Evolutionary conservation across 768 basidiomycete genomes (phyloP).

Genomic region (Fibroporia radiculosa): DNA sequence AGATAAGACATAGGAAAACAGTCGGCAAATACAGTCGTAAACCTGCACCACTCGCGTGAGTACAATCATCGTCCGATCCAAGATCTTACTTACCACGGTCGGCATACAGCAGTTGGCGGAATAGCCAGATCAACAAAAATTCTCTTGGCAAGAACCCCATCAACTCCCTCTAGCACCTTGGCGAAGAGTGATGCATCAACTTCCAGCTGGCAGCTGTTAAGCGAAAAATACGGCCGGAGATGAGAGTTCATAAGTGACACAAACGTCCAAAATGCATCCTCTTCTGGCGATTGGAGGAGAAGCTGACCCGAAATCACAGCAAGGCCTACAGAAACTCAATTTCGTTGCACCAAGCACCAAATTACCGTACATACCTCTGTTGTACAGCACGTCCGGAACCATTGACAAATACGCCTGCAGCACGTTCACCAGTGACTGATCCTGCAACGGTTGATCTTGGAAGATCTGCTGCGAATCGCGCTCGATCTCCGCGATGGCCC

Average conservation of each 20-base stretch:
- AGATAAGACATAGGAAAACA: conserved; percentile 57
- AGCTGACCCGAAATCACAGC: conserved; percentile 66
- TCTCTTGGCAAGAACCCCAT: conserved; percentile 54
- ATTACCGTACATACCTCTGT: conserved; percentile 36
- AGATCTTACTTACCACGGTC: conserved; percentile 45
- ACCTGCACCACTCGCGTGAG: conserved; percentile 35
- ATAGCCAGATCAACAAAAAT: conserved; percentile 60
- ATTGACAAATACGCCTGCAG: conserved; percentile 71
- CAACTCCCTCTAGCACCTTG: conserved; percentile 58
- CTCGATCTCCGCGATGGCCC: conserved; percentile 46
- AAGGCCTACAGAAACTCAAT: conserved; percentile 37
- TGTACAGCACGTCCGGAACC: conserved; percentile 78
- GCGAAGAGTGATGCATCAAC: conserved; percentile 69
- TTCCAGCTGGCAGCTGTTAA: conserved; percentile 54
- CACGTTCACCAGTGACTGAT: conserved; percentile 42
- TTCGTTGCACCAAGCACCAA: not conserved
- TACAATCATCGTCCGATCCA: not conserved
- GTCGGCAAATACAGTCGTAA: conserved; percentile 63
- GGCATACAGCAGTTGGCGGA: conserved; percentile 46
- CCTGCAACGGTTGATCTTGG: conserved; percentile 47
- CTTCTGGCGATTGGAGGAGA: conserved; percentile 69
- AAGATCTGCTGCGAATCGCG: conserved; percentile 50
- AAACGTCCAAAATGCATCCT: conserved; percentile 90
- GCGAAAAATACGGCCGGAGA: conserved; percentile 70
- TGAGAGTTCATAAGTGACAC: conserved; percentile 80